These are phyloP conservation scores for Darksidea phi DNA, from an alignment of 495 filamentous ascomycete genomes.

Conservation along the genomic window DNA sequence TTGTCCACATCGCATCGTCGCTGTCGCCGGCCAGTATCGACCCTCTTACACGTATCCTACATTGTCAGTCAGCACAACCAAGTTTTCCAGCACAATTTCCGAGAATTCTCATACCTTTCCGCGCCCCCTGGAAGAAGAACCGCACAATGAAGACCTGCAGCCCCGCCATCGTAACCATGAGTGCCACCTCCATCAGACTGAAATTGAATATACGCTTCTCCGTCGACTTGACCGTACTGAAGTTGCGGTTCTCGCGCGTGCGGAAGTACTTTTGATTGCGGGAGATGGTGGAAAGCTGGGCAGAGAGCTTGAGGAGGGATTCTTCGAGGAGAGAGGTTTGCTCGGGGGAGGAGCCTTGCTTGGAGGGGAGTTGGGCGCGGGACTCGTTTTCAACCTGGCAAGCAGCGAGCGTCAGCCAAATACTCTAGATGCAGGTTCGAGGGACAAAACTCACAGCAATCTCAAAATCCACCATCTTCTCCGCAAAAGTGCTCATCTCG, in stretches of 20 bases:
- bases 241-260: constrained; percentile 97
- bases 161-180: constrained; percentile 95
- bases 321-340: constrained; percentile 91
- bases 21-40: neutral
- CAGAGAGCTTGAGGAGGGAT: constrained; percentile 91
- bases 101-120: constrained; percentile 58
- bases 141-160: constrained; percentile 97
- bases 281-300: constrained; percentile 91
- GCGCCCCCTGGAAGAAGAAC: constrained; percentile 96
- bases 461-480: constrained; percentile 99
- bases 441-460: constrained; percentile 78
- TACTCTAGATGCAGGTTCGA: neutral
- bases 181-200: constrained; percentile 82
- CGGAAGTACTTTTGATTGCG: constrained; percentile 99
- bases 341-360: constrained; percentile 87
- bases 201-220: constrained; percentile 97
- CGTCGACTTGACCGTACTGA: constrained; percentile 95
- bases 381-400: constrained; percentile 88
- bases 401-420: neutral
- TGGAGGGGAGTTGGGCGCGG: constrained; percentile 78
- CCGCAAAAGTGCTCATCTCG: constrained; percentile 94
- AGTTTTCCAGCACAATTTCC: neutral
- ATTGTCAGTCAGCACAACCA: too few species aligned
- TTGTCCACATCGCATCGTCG: too few species aligned
- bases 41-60: constrained; percentile 1